Evolutionary conservation across 768 basidiomycete genomes (phyloP).

Genomic region (Galerina marginata): DNA sequence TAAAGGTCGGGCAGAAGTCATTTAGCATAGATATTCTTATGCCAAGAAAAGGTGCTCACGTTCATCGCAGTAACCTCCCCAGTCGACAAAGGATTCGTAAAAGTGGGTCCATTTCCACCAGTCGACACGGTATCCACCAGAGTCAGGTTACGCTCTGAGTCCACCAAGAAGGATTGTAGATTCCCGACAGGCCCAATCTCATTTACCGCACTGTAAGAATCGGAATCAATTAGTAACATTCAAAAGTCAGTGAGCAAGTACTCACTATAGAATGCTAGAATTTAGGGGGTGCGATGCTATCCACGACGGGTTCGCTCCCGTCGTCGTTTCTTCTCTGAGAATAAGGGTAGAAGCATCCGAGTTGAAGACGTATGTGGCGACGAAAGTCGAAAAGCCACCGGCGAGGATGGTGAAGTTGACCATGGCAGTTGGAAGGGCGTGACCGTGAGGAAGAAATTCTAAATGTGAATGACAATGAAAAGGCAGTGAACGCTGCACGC

Average conservation of each 20-base stretch:
- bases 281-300: constrained; percentile 59
- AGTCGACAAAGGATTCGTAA: constrained; percentile 52
- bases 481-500: constrained; percentile 13
- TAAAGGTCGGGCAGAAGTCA: constrained; percentile 5
- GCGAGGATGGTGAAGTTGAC: constrained; percentile 55
- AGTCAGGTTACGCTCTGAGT: constrained; percentile 41
- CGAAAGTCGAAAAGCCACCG: constrained; percentile 50
- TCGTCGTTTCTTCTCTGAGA: constrained; percentile 48
- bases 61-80: constrained; percentile 64
- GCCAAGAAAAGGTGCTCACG: constrained; percentile 35
- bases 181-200: constrained; percentile 47
- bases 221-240: neutral
- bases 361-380: constrained; percentile 57
- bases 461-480: neutral
- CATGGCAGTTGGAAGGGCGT: constrained; percentile 29
- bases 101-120: constrained; percentile 55
- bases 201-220: constrained; percentile 52
- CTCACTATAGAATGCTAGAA: constrained; percentile 64
- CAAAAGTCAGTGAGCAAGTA: constrained; percentile 5
- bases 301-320: constrained; percentile 62
- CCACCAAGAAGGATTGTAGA: constrained; percentile 60
- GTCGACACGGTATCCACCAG: constrained; percentile 50
- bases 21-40: neutral
- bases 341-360: constrained; percentile 51
- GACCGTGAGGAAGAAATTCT: constrained; percentile 1